Evolutionary conservation across 2,329 filamentous ascomycete genomes (phyloP), one percentile per base, ranked within the genome.

Genomic region (Penicillium sp.): DNA sequence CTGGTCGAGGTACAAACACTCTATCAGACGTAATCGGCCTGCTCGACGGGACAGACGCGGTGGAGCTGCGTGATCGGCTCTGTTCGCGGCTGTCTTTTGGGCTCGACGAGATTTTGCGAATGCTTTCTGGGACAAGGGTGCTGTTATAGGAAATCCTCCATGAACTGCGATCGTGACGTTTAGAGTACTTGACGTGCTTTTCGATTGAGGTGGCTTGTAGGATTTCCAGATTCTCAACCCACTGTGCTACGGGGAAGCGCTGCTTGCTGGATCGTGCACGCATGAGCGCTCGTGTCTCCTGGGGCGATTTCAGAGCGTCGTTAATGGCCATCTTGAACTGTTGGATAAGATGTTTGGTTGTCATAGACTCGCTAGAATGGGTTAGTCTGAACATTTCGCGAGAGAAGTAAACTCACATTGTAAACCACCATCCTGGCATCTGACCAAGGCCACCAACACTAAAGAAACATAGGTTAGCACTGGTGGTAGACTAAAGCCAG

Each of bases 371-470:
- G 55, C 50, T 52, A 21, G 25, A 39, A 52, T 15, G 18, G 27
- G 35, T 52, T 52, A 52, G 41, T 34, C 1, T 39, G 50, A 46
- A 25, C 34, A 25, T 16, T 25, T 39, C 10, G 15, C 7, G 13
- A 40, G 27, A 46, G 25, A 40, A 40, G 23, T 10, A 27, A 52
- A 39, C 50, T 46, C 55, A 88, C 82, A 0, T 85, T 87, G 68
- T 82, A 15, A 27, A 88, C 85, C 85, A 88, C 81, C 85, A 87
- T 37, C 86, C 86, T 15, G 86, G 85, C 84, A 88, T 87, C 65
- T 86, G 82, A 29, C 85, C 84, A 31, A 88, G 75, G 56, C 85
- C 85, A 64, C 85, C 85, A 41, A 88, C 86, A 54, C 84, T 52
- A 46, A 29, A 27, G 4, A 18, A 39, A 40, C 4, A 16, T 29